These are phyloP conservation scores for Pezicula rhizophila DNA, from an alignment of 2,329 filamentous ascomycete species.

Conservation along the genomic window DNA sequence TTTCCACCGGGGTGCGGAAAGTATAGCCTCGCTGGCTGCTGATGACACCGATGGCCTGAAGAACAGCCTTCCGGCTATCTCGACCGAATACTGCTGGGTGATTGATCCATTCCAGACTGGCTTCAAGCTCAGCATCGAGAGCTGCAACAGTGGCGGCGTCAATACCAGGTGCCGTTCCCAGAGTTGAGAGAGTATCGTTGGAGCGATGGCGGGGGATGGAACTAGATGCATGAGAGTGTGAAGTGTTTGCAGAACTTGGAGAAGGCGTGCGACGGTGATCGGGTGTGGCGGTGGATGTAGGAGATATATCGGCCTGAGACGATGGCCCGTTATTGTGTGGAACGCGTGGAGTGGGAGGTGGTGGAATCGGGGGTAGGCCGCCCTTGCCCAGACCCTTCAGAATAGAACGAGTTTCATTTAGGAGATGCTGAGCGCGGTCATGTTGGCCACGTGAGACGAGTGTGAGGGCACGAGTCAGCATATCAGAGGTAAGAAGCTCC, in stretches of 20 bases:
- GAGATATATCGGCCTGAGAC: conserved; percentile 15
- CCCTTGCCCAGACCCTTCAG: conserved; percentile 95
- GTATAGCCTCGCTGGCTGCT: conserved; percentile 91
- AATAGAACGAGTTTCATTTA: conserved; percentile 91
- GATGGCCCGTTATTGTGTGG: conserved; percentile 9
- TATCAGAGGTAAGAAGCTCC: conserved; percentile 96
- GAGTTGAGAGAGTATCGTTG: conserved; percentile 35
- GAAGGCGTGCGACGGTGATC: conserved; percentile 35
- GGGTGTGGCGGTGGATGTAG: conserved; percentile 22
- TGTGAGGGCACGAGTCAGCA: conserved; percentile 88
- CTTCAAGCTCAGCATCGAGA: conserved; percentile 84
- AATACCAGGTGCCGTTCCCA: conserved; percentile 64
- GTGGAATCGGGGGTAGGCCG: conserved; percentile 83
- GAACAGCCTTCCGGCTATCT: conserved; percentile 88
- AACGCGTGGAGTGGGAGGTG: conserved; percentile 45
- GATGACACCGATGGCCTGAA: conserved; percentile 95
- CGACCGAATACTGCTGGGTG: conserved; percentile 92
- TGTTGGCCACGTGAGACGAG: conserved; percentile 88
- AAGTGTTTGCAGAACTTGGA: conserved; percentile 32
- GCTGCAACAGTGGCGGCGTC: conserved; percentile 76
- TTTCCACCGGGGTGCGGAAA: conserved; percentile 83
- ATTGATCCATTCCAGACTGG: conserved; percentile 92
- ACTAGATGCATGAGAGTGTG: conserved; percentile 25
- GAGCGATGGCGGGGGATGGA: conserved; percentile 46
- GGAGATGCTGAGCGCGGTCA: conserved; percentile 84